Percentiles rank a stretch among this genome's conserved stretches.
phyloP scores from a whole-genome alignment of 2,329 filamentous ascomycete genomes.

The Colletotrichum nymphaeae region DNA sequence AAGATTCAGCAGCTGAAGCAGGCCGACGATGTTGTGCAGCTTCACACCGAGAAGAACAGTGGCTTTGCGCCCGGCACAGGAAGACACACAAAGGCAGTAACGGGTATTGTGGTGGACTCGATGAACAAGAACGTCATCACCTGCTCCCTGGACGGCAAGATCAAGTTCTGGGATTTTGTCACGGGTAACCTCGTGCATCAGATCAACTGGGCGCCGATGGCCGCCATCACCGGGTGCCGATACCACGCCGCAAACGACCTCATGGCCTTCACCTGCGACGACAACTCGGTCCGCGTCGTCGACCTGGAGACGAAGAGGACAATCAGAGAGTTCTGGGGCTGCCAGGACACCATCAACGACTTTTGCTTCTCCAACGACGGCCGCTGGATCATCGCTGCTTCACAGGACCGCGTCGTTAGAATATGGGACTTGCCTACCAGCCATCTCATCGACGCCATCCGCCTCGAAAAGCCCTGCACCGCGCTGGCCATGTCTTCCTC shows the following conservation, averaged over 20 bases:
- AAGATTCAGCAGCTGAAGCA: conserved; percentile 73
- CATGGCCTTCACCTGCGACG: conserved; percentile 88
- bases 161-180: conserved; percentile 98
- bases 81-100: conserved; percentile 84
- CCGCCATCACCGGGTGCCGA: conserved; percentile 78
- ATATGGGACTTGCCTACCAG: conserved; percentile 97
- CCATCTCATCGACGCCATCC: conserved; percentile 93
- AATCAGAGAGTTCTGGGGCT: conserved; percentile 93
- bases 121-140: conserved; percentile 89
- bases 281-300: conserved; percentile 87
- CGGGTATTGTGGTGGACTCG: conserved; percentile 88
- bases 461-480: conserved; percentile 81
- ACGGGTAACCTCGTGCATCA: conserved; percentile 83
- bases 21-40: conserved; percentile 66
- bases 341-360: conserved; percentile 78
- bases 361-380: conserved; percentile 93
- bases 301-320: conserved; percentile 91
- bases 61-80: conserved; percentile 67
- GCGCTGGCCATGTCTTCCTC: conserved; percentile 89
- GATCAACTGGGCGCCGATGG: conserved; percentile 85
- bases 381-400: conserved; percentile 91
- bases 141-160: conserved; percentile 88
- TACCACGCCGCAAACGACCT: conserved; percentile 88
- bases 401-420: conserved; percentile 81
- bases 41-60: conserved; percentile 58